These are phyloP conservation scores for Camellia lanceoleosa DNA, from an alignment of 148 eudicot genomes.

Conservation along the genomic window DNA sequence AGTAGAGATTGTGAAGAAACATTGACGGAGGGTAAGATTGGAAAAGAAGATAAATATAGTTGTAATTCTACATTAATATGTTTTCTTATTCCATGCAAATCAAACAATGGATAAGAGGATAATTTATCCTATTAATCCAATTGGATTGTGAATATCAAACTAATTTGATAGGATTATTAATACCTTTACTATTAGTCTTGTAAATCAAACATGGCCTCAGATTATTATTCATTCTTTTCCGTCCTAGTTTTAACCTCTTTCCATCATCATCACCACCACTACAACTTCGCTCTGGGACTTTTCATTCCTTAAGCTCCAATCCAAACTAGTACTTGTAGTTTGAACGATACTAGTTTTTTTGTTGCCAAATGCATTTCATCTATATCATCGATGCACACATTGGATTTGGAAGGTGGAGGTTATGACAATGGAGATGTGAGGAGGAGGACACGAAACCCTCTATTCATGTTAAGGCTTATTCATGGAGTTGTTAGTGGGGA, in stretches of 20 bases:
- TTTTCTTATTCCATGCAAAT: too few relatives aligned
- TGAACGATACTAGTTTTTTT: background rate
- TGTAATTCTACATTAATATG: too few relatives aligned
- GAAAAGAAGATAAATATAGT: too few relatives aligned
- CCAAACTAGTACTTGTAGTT: background rate
- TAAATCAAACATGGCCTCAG: background rate
- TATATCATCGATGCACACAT: slow-evolving; percentile 23
- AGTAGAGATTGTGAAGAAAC: too few relatives aligned
- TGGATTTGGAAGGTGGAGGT: slow-evolving; percentile 46
- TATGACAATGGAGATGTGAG: slow-evolving; percentile 9
- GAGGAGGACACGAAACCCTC: slow-evolving; percentile 28
- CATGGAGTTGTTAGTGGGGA: too few relatives aligned
- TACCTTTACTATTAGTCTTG: too few relatives aligned
- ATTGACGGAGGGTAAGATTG: too few relatives aligned
- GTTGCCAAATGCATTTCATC: slow-evolving; percentile 38
- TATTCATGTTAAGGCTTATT: slow-evolving; percentile 80
- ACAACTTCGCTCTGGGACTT: background rate
- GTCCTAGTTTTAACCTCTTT: background rate
- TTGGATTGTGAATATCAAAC: too few relatives aligned
- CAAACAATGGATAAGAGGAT: too few relatives aligned
- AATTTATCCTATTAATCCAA: too few relatives aligned
- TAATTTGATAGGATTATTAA: too few relatives aligned
- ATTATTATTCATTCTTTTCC: slow-evolving; percentile 21
- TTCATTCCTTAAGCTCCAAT: slow-evolving; percentile 3
- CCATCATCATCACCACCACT: background rate